Conservation (phyloP, 306 rosid species). For the Medicago lupulina region DNA sequence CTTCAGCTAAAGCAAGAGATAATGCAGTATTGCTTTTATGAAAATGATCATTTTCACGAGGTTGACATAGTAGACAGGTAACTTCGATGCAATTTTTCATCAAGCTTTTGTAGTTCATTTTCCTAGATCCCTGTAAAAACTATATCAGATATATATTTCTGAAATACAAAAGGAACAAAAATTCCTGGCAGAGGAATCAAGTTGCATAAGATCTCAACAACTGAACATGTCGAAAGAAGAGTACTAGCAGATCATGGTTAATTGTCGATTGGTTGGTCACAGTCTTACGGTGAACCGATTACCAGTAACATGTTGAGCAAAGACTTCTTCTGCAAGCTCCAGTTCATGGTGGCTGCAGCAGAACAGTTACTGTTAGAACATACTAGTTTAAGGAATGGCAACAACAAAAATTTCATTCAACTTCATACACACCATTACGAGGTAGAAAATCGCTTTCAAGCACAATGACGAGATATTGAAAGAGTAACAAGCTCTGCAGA, state of each 20-base stretch:
- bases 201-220: slow-evolving; percentile 39
- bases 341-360: slow-evolving; percentile 66
- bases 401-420: slow-evolving; percentile 43
- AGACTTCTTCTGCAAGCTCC: slow-evolving; percentile 83
- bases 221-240: slow-evolving; percentile 13
- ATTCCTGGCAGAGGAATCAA: slow-evolving; percentile 20
- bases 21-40: slow-evolving; percentile 49
- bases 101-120: slow-evolving; percentile 68
- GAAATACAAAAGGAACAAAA: slow-evolving; percentile 26
- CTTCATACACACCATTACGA: slow-evolving; percentile 60
- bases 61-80: slow-evolving; percentile 65
- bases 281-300: slow-evolving; percentile 40
- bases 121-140: slow-evolving; percentile 76
- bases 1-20: slow-evolving; percentile 63
- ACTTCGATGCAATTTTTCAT: slow-evolving; percentile 68
- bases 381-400: slow-evolving; percentile 26
- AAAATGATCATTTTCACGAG: slow-evolving; percentile 47
- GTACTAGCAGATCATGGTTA: slow-evolving; percentile 19
- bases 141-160: slow-evolving; percentile 37
- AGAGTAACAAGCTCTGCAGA: slow-evolving; percentile 67
- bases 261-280: slow-evolving; percentile 35
- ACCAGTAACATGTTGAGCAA: slow-evolving; percentile 79
- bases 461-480: slow-evolving; percentile 76
- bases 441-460: slow-evolving; percentile 79
- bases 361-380: slow-evolving; percentile 44